These are phyloP conservation scores for Thelephora terrestris DNA, from an alignment of 1,284 basidiomycete genomes.

Conservation along the genomic window DNA sequence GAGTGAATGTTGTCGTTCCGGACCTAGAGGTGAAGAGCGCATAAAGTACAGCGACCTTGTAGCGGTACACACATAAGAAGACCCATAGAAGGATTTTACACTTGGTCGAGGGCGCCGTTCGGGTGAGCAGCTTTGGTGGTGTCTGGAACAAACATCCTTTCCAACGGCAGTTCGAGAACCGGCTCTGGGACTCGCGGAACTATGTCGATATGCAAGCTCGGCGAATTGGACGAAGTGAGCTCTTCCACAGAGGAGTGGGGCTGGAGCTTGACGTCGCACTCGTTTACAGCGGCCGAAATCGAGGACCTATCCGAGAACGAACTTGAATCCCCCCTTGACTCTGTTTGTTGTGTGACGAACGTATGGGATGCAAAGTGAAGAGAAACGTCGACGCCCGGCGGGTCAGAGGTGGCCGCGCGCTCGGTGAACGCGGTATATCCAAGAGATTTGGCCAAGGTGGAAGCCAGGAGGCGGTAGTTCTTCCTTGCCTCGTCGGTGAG, in stretches of 20 bases:
- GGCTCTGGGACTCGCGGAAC: neutral
- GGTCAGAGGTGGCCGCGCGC: conserved; percentile 21
- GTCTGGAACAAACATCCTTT: neutral
- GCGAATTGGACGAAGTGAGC: conserved; percentile 12
- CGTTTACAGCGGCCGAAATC: conserved; percentile 19
- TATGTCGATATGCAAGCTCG: conserved; percentile 7
- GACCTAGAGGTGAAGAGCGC: too few species aligned
- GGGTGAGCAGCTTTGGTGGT: neutral
- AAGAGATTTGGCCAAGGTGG: conserved; percentile 35
- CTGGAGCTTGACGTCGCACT: conserved; percentile 15
- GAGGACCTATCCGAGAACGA: conserved; percentile 24
- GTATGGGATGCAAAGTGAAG: neutral
- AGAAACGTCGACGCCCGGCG: conserved; percentile 24
- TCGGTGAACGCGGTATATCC: conserved; percentile 9
- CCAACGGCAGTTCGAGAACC: neutral
- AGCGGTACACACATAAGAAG: neutral
- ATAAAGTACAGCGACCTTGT: too few species aligned
- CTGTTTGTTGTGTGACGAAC: neutral
- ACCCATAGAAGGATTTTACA: neutral
- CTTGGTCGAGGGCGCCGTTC: neutral
- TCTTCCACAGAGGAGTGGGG: conserved; percentile 16
- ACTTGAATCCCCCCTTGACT: conserved; percentile 14
- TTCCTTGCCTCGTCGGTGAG: conserved; percentile 55
- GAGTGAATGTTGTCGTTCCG: too few species aligned
- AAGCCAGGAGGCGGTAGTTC: conserved; percentile 39